Evolutionary conservation across 2,329 filamentous ascomycete species (phyloP), one percentile per base, ranked within the genome.

Genomic region (Graphilbum ipis-grandicollis): DNA sequence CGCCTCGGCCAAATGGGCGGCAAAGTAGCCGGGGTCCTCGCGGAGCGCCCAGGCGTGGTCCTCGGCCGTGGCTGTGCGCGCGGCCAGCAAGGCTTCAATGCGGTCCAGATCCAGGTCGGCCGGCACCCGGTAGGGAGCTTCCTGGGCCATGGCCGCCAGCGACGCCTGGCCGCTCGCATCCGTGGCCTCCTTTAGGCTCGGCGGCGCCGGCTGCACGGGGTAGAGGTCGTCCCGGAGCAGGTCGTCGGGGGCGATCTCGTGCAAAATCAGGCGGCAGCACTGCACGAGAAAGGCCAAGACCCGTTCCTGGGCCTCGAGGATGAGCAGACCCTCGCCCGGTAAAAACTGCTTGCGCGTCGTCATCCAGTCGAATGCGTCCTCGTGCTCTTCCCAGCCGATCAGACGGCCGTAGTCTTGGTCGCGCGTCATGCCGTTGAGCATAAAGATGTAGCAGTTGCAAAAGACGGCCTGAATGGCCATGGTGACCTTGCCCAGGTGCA

Each of bases 1-100:
- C 21, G 47, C 45, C 1, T 68, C 62, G 9, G 47, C 42, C 1
- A 71, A 31, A 1, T 50, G 38, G 2, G 65, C 54, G 4, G 56
- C 50, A 42, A 75, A 75, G 49, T 73, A 75, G 1, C 51, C 51
- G 0, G 71, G 70, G 46, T 77, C 72, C 44, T 77, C 71, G 8
- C 70, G 58, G 3, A 77, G 51, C 0, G 57, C 46, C 60, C 60
- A 68, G 0, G 73, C 31, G 43, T 74, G 66, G 47, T 75, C 69
- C 38, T 69, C 60, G 1, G 60, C 58, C 4, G 56, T 55, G 0
- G 53, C 46, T 1, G 45, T 45, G 41, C 55, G 59, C 0, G 64
- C 63, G 2, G 46, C 47, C 1, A 70, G 50, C 4, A 75, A 44
- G 2, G 51, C 47, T 29, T 58, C 51, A 1, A 75, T 51, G 0